These are phyloP conservation scores for Tephrocybe sp. DNA, from an alignment of 768 basidiomycete genomes.

Conservation along the genomic window DNA sequence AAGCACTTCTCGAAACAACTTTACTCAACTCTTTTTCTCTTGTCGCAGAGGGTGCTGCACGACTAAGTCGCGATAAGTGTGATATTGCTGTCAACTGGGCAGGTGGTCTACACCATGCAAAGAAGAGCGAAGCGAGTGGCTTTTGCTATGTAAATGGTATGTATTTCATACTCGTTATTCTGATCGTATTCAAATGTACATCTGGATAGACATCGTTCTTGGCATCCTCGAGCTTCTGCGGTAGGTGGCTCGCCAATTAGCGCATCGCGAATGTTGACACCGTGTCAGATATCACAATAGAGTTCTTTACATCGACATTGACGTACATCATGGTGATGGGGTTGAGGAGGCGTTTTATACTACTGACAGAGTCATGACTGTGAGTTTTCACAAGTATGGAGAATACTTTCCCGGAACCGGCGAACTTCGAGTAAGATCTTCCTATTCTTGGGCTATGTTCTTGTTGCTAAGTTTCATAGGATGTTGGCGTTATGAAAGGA, in stretches of 20 bases:
- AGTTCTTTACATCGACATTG: constrained; percentile 97
- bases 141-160: constrained; percentile 98
- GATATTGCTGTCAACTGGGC: constrained; percentile 99
- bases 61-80: constrained; percentile 93
- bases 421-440: constrained; percentile 74
- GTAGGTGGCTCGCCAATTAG: constrained; percentile 34
- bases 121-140: constrained; percentile 98
- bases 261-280: neutral
- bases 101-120: constrained; percentile 96
- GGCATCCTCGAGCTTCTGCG: constrained; percentile 93
- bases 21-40: constrained; percentile 3
- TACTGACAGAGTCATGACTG: constrained; percentile 98
- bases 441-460: constrained; percentile 3
- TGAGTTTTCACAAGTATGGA: constrained; percentile 98
- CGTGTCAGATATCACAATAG: constrained; percentile 79
- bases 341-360: constrained; percentile 99
- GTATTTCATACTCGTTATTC: constrained; percentile 16
- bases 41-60: constrained; percentile 90
- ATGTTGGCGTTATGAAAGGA: constrained; percentile 91
- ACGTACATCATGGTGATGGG: constrained; percentile 98
- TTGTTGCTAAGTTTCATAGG: constrained; percentile 43
- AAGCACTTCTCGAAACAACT: neutral
- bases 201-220: constrained; percentile 82
- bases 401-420: constrained; percentile 99
- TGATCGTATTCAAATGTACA: neutral